Evolutionary conservation across 805 yeast genomes (phyloP), one percentile per base, ranked within the genome.

Genomic region (Candida argentea): DNA sequence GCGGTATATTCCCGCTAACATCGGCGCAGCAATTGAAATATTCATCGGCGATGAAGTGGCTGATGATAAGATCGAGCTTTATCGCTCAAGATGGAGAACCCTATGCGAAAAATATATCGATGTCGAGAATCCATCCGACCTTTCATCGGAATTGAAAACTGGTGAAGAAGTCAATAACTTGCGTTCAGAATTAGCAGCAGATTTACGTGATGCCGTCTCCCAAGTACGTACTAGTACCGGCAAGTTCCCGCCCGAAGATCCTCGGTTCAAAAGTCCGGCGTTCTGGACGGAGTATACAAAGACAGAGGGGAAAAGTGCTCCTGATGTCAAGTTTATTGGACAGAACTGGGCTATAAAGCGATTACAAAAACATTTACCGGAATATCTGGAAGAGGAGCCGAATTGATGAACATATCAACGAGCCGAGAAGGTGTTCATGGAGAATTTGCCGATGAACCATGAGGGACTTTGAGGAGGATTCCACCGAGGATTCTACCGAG

Each of bases 291-390:
- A 57, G 13, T 83, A 63, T 48, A 81, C 89, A 5, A 26, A 32
- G 2, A 51, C 76, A 3, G 83, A 76, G 51, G 93, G 93, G 7
- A 54, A 43, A 15, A 67, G 76, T 32, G 85, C 74, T 34, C 79
- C 79, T 0, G 81, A 73, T 30, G 69, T 83, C 14, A 55, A 73
- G 40, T 80, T 83, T 39, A 66, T 80, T 16, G 94, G 94, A 2
- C 57, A 74, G 44, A 83, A 83, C 46, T 82, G 93, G 91, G 93
- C 93, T 2, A 69, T 81, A 21, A 72, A 70, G 46, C 64, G 85
- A 40, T 65, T 76, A 26, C 93, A 82, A 47, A 61, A 61, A 31
- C 66, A 61, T 44, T 44, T 62, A 27, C 61, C 29, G 8, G 29
- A 26, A 11, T 26, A 26, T 18, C 16, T 19, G 9, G 22, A 20